Conservation (phyloP, 208 protist genomes). For the Blechomonas ayalai region DNA sequence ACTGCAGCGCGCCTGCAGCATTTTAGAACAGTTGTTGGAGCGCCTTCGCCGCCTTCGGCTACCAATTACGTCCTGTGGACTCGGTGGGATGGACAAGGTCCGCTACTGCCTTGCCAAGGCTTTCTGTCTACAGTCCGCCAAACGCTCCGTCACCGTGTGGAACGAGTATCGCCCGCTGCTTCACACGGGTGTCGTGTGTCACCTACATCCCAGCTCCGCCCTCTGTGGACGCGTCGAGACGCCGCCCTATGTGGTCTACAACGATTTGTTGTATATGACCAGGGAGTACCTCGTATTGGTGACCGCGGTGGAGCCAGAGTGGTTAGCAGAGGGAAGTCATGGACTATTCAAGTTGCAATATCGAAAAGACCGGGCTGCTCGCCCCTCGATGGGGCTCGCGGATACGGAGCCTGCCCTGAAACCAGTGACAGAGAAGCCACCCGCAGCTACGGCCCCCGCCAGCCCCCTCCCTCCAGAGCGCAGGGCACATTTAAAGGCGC, state of each 20-base stretch:
- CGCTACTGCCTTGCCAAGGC: conserved; percentile 92
- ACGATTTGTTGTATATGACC: conserved; percentile 95
- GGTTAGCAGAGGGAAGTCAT: conserved; percentile 89
- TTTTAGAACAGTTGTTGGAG: conserved; percentile 96
- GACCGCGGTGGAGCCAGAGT: conserved; percentile 96
- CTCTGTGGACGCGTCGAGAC: conserved; percentile 94
- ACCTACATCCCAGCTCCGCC: conserved; percentile 96
- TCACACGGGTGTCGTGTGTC: conserved; percentile 91
- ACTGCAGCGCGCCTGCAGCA: conserved; percentile 86
- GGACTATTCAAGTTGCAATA: conserved; percentile 52
- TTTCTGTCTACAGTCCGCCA: conserved; percentile 96
- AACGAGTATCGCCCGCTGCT: conserved; percentile 98
- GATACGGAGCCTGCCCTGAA: no score
- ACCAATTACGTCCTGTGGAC: conserved; percentile 39
- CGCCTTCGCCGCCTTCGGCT: conserved; percentile 86
- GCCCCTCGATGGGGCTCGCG: no score
- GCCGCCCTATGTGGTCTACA: conserved; percentile 98
- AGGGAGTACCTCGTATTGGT: conserved; percentile 97
- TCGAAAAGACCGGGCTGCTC: not conserved
- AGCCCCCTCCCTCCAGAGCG: no score
- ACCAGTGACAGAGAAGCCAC: not conserved
- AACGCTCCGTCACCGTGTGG: conserved; percentile 89
- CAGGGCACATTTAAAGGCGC: no score
- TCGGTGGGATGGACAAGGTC: conserved; percentile 84
- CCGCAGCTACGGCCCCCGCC: not conserved